These are phyloP conservation scores for Flaveria ramosissima DNA, from an alignment of 129 eudicot genomes.

Conservation along the genomic window DNA sequence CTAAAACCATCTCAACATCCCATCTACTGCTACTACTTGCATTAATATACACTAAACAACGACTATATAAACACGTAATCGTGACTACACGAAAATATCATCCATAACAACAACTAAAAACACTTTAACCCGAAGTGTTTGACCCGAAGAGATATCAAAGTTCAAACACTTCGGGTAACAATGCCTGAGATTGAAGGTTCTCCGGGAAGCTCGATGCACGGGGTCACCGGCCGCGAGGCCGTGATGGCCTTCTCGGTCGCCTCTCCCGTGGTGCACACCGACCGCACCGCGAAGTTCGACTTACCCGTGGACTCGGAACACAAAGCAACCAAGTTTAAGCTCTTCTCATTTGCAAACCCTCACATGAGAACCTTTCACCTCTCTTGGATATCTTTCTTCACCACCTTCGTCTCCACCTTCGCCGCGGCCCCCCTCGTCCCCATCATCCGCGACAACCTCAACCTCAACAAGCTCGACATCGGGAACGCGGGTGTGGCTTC, in stretches of 20 bases:
- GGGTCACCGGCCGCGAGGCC: constrained; percentile 51
- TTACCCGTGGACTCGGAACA: constrained; percentile 65
- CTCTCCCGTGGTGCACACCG: constrained; percentile 42
- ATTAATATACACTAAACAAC: background rate
- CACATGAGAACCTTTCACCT: constrained; percentile 82
- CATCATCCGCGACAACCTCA: constrained; percentile 76
- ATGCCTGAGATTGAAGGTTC: constrained; percentile 47
- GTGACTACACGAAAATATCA: background rate
- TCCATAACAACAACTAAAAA: background rate
- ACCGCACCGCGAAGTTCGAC: constrained; percentile 50
- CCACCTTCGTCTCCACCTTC: constrained; percentile 72
- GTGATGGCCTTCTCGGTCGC: constrained; percentile 43
- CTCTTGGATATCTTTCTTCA: constrained; percentile 77
- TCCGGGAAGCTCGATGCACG: constrained; percentile 55
- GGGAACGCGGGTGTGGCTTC: constrained; percentile 90
- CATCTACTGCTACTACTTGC: background rate
- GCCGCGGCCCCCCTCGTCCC: constrained; percentile 92
- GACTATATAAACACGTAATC: constrained; percentile 17
- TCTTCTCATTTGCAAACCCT: constrained; percentile 59
- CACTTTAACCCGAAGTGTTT: background rate
- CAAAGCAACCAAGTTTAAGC: constrained; percentile 54
- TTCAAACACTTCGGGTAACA: background rate
- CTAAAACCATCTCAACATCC: background rate
- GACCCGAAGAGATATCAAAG: too few relatives aligned
- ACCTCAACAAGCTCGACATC: constrained; percentile 58